Evolutionary conservation across 140 eudicot species (phyloP).

Genomic region (Oenanthe javanica): DNA sequence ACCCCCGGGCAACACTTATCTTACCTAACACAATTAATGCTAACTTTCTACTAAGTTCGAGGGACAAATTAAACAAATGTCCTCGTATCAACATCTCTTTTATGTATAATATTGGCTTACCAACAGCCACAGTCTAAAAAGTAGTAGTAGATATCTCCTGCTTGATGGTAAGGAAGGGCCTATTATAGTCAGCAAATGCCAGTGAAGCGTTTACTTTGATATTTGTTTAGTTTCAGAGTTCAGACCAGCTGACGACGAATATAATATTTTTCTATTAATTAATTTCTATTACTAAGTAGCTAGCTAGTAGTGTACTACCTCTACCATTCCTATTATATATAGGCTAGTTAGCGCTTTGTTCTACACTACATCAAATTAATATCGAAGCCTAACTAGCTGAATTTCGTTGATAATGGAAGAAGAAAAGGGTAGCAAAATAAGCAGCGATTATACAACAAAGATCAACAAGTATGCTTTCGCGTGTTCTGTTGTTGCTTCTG

Average conservation of each 20-base stretch:
- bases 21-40: neutral
- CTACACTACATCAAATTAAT: neutral
- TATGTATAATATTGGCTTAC: neutral
- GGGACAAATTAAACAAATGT: neutral
- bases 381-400: no score
- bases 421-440: constrained; percentile 9
- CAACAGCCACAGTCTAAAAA: neutral
- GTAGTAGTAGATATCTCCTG: neutral
- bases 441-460: constrained; percentile 15
- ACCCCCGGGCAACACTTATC: no score
- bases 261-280: neutral
- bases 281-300: neutral
- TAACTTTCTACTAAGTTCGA: neutral
- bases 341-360: neutral
- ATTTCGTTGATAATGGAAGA: constrained; percentile 14
- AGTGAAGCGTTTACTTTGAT: constrained; percentile 7
- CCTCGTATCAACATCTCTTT: neutral
- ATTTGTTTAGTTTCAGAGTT: neutral
- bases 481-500: constrained; percentile 69
- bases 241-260: neutral
- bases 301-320: neutral
- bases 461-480: constrained; percentile 55
- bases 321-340: neutral
- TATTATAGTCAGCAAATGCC: neutral
- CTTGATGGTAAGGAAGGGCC: neutral